These are phyloP conservation scores for Torulaspora delbrueckii DNA, from an alignment of 805 yeast species.

Conservation along the genomic window DNA sequence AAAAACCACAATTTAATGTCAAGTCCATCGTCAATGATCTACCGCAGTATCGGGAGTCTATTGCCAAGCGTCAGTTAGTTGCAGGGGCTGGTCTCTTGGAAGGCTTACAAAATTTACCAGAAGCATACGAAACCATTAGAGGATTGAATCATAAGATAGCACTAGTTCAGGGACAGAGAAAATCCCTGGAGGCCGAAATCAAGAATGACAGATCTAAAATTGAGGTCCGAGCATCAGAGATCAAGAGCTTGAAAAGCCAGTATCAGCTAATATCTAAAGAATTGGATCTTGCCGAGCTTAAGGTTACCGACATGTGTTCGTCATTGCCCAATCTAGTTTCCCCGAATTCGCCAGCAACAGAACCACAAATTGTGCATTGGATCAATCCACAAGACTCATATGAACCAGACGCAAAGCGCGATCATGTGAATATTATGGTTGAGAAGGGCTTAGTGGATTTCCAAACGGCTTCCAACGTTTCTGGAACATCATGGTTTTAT, in stretches of 20 bases:
- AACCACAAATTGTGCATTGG: conserved; percentile 46
- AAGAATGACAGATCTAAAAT: conserved; percentile 21
- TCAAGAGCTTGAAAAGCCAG: conserved; percentile 25
- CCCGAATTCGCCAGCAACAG: conserved; percentile 40
- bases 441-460: conserved; percentile 66
- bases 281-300: conserved; percentile 33
- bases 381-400: conserved; percentile 42
- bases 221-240: conserved; percentile 11
- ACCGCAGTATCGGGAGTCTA: conserved; percentile 22
- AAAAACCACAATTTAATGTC: conserved; percentile 30
- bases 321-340: conserved; percentile 62
- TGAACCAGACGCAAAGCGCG: conserved; percentile 32
- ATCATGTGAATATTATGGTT: conserved; percentile 71
- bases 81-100: conserved; percentile 21
- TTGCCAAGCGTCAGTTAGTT: conserved; percentile 28
- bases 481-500: conserved; percentile 85
- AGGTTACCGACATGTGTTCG: conserved; percentile 41
- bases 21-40: conserved; percentile 20
- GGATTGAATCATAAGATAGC: conserved; percentile 22
- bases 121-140: conserved; percentile 24
- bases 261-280: conserved; percentile 20
- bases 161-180: conserved; percentile 30
- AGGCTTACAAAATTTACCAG: conserved; percentile 30
- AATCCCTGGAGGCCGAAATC: conserved; percentile 26
- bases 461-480: conserved; percentile 60